Evolutionary conservation across 306 rosid species (phyloP), one percentile per base, ranked within the genome.

Genomic region (Albizia julibrissin): DNA sequence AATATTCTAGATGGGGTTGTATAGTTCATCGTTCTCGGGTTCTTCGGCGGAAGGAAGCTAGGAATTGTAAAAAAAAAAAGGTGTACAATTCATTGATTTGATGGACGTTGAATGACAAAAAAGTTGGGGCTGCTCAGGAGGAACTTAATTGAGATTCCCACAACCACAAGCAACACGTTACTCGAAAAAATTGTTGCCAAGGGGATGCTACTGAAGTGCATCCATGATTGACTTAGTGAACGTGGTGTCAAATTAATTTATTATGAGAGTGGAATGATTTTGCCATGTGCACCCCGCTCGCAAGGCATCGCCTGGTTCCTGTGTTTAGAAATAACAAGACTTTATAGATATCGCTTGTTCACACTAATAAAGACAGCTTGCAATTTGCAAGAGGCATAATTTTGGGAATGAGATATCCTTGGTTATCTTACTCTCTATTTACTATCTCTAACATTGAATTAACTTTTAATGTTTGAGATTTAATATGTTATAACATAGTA

Each of bases 241-340:
- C 34, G 2, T 40, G 27, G 19, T 4, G 49, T 10, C 10, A 10
- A 42, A 42, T 14, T 3, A 12, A 52, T 19, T 26, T 4, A 11
- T 50, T 19, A 42, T 19, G 39, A 34, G 37, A 12, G 34, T 13
- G 77, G 56, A 72, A 74, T 65, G 37, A 39, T 33, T 59, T 64
- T 37, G 70, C 86, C 78, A 21, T 19, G 72, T 68, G 71, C 61
- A 31, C 37, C 9, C 37, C 9, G 59, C 69, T 19, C 44, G 52
- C 26, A 19, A 43, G 43, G 81, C 42, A 82, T 82, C 66, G 6
- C 62, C 14, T 15, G 52, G 64, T 77, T 43, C 43, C 21, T 6
- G 1, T 27, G 12, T 10, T 27, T 49, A 50, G 40, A 19, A 37
- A 37, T 39, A 78, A 26, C 1, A 6, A 62, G 82, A 29, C 74